Percentiles rank a stretch among this genome's conserved stretches.
These are phyloP conservation scores for Pleurotus citrinopileatus DNA, from an alignment of 768 basidiomycete genomes.

Conservation along the genomic window DNA sequence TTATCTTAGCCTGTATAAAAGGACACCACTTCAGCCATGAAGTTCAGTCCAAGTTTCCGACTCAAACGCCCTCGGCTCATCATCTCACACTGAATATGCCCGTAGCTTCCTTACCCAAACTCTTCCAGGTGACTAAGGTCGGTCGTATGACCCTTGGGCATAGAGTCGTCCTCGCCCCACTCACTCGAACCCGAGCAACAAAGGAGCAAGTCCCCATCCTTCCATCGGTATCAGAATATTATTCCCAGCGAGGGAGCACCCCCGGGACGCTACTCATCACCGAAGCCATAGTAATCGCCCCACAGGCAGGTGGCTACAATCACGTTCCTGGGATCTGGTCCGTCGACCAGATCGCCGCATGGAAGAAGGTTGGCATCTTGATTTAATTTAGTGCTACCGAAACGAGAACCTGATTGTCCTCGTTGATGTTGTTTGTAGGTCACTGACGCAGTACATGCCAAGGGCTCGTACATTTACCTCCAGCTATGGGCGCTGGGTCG, in stretches of 20 bases:
- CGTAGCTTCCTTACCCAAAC: conserved; percentile 7
- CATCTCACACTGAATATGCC: background rate
- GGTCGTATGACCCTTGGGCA: conserved; percentile 32
- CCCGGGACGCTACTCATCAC: conserved; percentile 28
- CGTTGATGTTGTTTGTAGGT: background rate
- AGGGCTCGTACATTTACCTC: conserved; percentile 41
- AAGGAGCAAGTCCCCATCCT: conserved; percentile 23
- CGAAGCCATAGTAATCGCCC: conserved; percentile 31
- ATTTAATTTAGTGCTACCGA: background rate
- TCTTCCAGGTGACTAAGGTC: conserved; percentile 35
- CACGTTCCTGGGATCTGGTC: conserved; percentile 35
- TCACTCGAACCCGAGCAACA: conserved; percentile 38
- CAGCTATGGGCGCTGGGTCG: conserved; percentile 46
- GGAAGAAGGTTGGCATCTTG: conserved; percentile 34
- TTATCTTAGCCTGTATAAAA: too few species aligned
- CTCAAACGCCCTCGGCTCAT: too few species aligned
- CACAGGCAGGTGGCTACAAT: conserved; percentile 24
- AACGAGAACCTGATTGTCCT: background rate
- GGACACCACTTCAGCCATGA: background rate
- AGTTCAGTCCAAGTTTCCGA: too few species aligned
- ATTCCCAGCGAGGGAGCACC: conserved; percentile 15
- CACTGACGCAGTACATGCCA: conserved; percentile 13
- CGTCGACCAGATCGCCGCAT: conserved; percentile 37
- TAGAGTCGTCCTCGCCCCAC: conserved; percentile 41
- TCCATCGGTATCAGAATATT: conserved; percentile 19